These are phyloP conservation scores for Esteya vermicola DNA, from an alignment of 2,329 filamentous ascomycete species.

Conservation along the genomic window DNA sequence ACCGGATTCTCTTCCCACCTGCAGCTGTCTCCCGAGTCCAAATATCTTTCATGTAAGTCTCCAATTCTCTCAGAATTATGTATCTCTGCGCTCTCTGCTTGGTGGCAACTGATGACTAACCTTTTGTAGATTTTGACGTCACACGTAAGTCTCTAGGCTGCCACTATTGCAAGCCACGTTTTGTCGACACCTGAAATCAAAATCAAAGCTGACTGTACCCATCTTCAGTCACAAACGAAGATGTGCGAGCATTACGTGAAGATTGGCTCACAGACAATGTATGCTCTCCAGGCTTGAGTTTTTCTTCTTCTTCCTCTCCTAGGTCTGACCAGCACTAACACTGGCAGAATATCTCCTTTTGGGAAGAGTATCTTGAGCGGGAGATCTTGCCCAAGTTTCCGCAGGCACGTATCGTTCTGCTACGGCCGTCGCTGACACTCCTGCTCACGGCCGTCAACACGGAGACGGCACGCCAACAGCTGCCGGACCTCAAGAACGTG, in stretches of 20 bases:
- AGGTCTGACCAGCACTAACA: neutral
- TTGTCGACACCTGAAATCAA: too few species aligned
- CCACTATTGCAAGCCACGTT: too few species aligned
- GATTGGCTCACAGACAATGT: conserved; percentile 98
- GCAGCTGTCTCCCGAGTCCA: conserved; percentile 22
- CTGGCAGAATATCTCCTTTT: conserved; percentile 77
- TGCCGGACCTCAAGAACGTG: conserved; percentile 66
- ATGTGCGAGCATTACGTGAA: conserved; percentile 73
- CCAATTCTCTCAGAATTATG: too few species aligned
- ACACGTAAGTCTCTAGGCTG: conserved; percentile 4
- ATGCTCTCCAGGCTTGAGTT: conserved; percentile 20
- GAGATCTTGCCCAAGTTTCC: conserved; percentile 72
- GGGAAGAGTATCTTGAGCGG: conserved; percentile 92
- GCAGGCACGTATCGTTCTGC: conserved; percentile 73
- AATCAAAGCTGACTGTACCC: neutral
- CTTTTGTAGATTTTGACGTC: conserved; percentile 24
- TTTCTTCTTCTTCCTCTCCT: neutral
- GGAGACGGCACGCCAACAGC: conserved; percentile 14
- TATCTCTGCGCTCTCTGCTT: neutral
- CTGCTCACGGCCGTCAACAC: conserved; percentile 58
- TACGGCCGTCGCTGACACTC: conserved; percentile 89
- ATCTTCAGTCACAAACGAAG: conserved; percentile 72
- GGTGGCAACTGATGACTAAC: neutral
- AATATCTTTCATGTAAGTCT: conserved; percentile 22
- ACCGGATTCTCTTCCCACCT: conserved; percentile 6